Conservation (phyloP, 306 rosid species). For the Glycine tomentella region DNA sequence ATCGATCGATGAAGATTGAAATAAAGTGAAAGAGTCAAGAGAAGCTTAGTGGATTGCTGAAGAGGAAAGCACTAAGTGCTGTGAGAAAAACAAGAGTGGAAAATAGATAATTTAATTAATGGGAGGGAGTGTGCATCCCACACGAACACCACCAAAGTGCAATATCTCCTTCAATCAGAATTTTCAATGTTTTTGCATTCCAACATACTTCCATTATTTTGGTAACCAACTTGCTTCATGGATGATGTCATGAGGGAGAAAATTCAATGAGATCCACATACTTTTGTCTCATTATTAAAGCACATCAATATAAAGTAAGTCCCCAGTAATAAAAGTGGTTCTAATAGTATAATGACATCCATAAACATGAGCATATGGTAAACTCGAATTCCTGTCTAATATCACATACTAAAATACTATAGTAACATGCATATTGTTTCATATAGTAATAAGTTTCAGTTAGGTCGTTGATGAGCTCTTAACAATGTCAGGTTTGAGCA, state of each 20-base stretch:
- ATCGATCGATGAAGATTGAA: not conserved
- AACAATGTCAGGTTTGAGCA: not conserved
- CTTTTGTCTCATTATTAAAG: conserved; percentile 34
- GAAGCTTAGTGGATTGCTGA: conserved; percentile 66
- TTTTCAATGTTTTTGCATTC: conserved; percentile 19
- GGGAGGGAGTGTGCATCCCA: conserved; percentile 79
- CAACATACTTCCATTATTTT: conserved; percentile 48
- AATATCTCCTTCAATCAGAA: conserved; percentile 43
- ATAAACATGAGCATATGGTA: conserved; percentile 28
- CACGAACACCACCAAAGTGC: conserved; percentile 64
- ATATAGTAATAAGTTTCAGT: not conserved
- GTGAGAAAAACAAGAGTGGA: too few relatives aligned
- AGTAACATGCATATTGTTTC: not conserved
- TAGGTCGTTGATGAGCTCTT: not conserved
- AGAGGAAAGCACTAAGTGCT: conserved; percentile 68
- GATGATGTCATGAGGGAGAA: conserved; percentile 39
- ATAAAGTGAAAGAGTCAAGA: not conserved
- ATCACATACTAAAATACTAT: not conserved
- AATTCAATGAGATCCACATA: not conserved
- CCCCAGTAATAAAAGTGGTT: conserved; percentile 1
- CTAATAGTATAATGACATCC: conserved; percentile 40
- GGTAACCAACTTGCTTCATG: conserved; percentile 41
- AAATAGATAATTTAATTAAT: conserved; percentile 57
- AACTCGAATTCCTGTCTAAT: not conserved
- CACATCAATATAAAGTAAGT: not conserved